phyloP scores from a whole-genome alignment of 108 stramenopile genomes.

The Mediolabrus comicus region DNA sequence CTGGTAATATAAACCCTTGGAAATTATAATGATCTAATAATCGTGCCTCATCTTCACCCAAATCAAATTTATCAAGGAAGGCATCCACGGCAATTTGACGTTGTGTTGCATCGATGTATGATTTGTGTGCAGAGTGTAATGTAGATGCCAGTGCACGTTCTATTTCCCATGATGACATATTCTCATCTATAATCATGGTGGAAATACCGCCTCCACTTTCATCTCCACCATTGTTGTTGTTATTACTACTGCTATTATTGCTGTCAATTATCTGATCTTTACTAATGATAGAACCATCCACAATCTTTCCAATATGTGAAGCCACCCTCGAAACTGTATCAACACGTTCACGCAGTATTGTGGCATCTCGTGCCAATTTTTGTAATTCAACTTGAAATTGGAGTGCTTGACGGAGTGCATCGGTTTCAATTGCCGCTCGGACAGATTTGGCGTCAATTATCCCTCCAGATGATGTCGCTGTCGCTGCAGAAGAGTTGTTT shows the following conservation, averaged over 20 bases:
- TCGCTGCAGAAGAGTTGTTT: constrained; percentile 2
- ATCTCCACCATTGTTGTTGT: neutral
- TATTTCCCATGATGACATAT: constrained; percentile 55
- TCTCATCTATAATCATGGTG: too few species aligned
- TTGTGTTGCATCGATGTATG: constrained; percentile 45
- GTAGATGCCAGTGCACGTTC: constrained; percentile 57
- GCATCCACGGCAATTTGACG: constrained; percentile 62
- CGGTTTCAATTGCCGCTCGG: constrained; percentile 79
- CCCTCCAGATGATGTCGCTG: neutral
- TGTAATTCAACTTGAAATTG: constrained; percentile 65
- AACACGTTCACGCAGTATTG: constrained; percentile 47
- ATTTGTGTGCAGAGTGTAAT: constrained; percentile 53
- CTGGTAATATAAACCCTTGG: constrained; percentile 47
- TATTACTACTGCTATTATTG: neutral
- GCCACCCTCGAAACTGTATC: constrained; percentile 64
- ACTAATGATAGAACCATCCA: constrained; percentile 33
- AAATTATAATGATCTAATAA: constrained; percentile 78
- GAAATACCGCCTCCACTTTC: neutral
- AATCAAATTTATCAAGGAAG: constrained; percentile 85
- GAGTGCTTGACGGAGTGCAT: constrained; percentile 78
- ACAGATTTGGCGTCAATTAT: constrained; percentile 73
- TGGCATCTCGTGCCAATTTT: constrained; percentile 53
- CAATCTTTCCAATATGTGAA: constrained; percentile 38
- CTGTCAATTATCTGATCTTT: neutral
- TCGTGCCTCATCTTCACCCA: constrained; percentile 71